Evolutionary conservation across 1,284 basidiomycete genomes (phyloP), one percentile per base, ranked within the genome.

Genomic region (Mycena citricolor): DNA sequence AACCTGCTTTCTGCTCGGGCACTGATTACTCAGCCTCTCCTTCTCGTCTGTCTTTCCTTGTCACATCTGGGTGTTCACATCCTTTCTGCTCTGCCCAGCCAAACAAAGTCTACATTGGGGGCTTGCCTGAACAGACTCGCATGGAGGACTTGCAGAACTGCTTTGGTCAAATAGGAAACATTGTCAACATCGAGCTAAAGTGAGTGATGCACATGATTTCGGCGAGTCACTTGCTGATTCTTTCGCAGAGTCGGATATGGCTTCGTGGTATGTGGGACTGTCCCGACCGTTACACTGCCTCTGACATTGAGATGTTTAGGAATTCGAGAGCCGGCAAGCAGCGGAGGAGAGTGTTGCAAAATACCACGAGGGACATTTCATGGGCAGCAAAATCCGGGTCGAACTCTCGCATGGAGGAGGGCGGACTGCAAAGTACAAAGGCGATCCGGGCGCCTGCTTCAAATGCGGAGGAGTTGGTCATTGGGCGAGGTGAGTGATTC

Each of bases 31-130:
- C n/a, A 55, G 63, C 64, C 61, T 63, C 61, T 61, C 63, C 65
- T 71, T 68, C 68, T 73, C 73, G 63, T 68, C 63, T 68, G 68
- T 71, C 61, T 69, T 65, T 72, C 59, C 69, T 59, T 58, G 47
- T 57, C 49, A 67, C 68, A 67, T 58, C 73, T 73, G 65, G 69
- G 73, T 81, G 77, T 83, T 83, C 69, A 83, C 74, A 14, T 24
- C 25, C 49, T 67, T 73, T 78, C 65, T 78, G 71, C 75, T 71
- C 70, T 70, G 69, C 74, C 55, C 66, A 90, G 86, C 83, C 86
- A 68, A 90, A 90, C 71, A 91, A 91, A 71, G 83, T 91, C 64
- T 91, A 91, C 62, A 82, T 91, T 61, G 88, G 88, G 59, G 88
- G 88, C 54, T 76, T 91, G 51, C 89, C 88, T 49, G 86, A 89